phyloP scores from a whole-genome alignment of 257 asterid species.

The Craterostigma plantagineum region DNA sequence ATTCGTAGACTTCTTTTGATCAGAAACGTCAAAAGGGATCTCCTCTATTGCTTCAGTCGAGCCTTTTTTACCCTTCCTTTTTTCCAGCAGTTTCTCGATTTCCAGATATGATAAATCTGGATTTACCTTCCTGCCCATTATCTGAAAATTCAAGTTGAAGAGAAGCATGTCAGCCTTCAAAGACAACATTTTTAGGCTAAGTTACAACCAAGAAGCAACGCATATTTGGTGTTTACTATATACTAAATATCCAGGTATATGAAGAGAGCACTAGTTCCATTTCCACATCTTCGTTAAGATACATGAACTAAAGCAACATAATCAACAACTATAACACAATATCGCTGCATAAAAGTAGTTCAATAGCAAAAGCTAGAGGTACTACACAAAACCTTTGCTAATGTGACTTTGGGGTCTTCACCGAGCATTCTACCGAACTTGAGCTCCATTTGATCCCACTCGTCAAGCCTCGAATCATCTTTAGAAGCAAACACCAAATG shows the following conservation, averaged over 20 bases:
- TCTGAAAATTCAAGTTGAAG: constrained; percentile 22
- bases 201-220: too few species aligned
- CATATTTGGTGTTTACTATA: too few species aligned
- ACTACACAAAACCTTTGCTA: constrained; percentile 58
- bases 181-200: too few species aligned
- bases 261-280: too few species aligned
- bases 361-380: background rate
- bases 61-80: constrained; percentile 37
- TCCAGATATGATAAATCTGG: constrained; percentile 69
- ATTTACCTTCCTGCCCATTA: constrained; percentile 62
- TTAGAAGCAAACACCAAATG: constrained; percentile 39
- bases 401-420: constrained; percentile 85
- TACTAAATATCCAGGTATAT: too few species aligned
- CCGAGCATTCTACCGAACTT: constrained; percentile 85
- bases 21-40: constrained; percentile 36
- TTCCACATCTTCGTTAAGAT: too few species aligned
- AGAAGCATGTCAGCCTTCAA: constrained; percentile 2
- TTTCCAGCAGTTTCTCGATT: constrained; percentile 44
- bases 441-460: constrained; percentile 86
- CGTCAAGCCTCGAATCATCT: constrained; percentile 50
- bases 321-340: background rate
- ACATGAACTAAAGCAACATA: too few species aligned
- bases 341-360: background rate
- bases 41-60: constrained; percentile 30
- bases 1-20: constrained; percentile 18